These are phyloP conservation scores for Debaryomyces udenii DNA, from an alignment of 1,139 yeast species.

Conservation along the genomic window DNA sequence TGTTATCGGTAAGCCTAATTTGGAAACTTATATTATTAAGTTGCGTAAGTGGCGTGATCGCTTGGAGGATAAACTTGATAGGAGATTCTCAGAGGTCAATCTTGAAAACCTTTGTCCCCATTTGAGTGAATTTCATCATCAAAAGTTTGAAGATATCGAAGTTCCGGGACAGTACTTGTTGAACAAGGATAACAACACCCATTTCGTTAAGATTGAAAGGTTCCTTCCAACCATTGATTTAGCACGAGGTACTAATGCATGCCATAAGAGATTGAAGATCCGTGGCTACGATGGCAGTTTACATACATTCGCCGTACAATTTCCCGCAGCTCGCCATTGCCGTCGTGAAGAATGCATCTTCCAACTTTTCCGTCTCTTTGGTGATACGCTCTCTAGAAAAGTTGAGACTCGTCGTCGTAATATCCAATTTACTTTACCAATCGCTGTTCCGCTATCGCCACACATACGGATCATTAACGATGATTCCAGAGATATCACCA, in stretches of 20 bases:
- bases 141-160: slow-evolving; percentile 95
- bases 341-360: slow-evolving; percentile 94
- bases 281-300: slow-evolving; percentile 93
- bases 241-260: slow-evolving; percentile 89
- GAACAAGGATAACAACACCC: slow-evolving; percentile 81
- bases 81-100: slow-evolving; percentile 75
- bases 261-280: slow-evolving; percentile 85
- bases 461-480: slow-evolving; percentile 92
- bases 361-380: slow-evolving; percentile 87
- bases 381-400: slow-evolving; percentile 75
- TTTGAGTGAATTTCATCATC: slow-evolving; percentile 95
- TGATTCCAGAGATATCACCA: slow-evolving; percentile 72
- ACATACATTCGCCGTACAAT: slow-evolving; percentile 94
- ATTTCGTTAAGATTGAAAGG: slow-evolving; percentile 89
- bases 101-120: slow-evolving; percentile 93
- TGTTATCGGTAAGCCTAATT: slow-evolving; percentile 82
- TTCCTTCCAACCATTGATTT: slow-evolving; percentile 88
- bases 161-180: slow-evolving; percentile 94
- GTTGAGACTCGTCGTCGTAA: slow-evolving; percentile 88
- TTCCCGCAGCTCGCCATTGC: slow-evolving; percentile 97
- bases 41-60: slow-evolving; percentile 92
- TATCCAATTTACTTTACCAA: slow-evolving; percentile 83
- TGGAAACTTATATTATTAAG: slow-evolving; percentile 82
- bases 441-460: slow-evolving; percentile 93
- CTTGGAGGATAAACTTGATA: slow-evolving; percentile 86